Evolutionary conservation across 331 rosid genomes (phyloP).

Genomic region (Telfairia occidentalis): DNA sequence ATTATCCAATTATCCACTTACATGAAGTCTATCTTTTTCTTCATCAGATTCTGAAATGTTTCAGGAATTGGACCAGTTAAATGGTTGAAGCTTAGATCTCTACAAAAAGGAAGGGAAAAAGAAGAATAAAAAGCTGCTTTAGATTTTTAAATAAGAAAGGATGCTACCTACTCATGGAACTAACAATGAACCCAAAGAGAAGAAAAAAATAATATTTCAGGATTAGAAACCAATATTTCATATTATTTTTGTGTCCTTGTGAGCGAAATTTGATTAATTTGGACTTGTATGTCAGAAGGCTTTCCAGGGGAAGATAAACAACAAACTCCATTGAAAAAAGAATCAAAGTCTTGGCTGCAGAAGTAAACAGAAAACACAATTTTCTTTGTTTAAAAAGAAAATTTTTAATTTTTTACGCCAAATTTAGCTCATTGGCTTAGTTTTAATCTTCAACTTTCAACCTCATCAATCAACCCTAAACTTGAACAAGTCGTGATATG

Average conservation of each 20-base stretch:
- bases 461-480: not conserved
- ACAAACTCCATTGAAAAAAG: not conserved
- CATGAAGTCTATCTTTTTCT: constrained; percentile 9
- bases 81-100: constrained; percentile 25
- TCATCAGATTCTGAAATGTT: not conserved
- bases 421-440: not conserved
- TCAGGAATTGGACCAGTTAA: constrained; percentile 20
- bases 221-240: not conserved
- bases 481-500: not conserved
- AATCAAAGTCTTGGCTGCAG: not conserved
- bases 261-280: not conserved
- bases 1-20: not conserved
- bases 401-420: no score
- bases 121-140: not conserved
- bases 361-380: not conserved
- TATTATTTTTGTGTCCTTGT: not conserved
- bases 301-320: not conserved
- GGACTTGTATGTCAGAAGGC: not conserved
- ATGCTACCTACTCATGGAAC: not conserved
- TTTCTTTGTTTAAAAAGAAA: no score
- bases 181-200: not conserved
- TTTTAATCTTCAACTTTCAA: not conserved
- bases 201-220: not conserved
- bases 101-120: not conserved
- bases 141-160: not conserved